Conservation (phyloP, 768 basidiomycete genomes). For the Lentinula aciculospora region DNA sequence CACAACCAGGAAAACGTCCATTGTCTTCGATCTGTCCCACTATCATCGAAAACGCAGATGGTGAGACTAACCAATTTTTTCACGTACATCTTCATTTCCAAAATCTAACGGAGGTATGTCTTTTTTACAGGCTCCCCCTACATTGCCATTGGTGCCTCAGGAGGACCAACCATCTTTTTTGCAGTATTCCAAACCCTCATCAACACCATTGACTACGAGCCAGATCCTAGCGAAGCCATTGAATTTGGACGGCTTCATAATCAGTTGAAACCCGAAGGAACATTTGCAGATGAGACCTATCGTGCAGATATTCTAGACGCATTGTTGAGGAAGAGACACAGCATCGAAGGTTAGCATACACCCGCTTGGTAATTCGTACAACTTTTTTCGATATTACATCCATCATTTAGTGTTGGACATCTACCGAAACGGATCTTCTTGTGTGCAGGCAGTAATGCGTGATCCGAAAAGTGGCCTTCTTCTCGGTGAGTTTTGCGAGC, state of each 20-base stretch:
- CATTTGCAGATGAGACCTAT: conserved; percentile 59
- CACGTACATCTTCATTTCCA: too few relatives aligned
- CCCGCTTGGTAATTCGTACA: too few relatives aligned
- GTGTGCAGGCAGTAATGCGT: too few relatives aligned
- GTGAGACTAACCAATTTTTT: conserved; percentile 15
- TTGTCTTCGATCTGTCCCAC: conserved; percentile 59
- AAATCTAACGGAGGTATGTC: too few relatives aligned
- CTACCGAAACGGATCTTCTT: too few relatives aligned
- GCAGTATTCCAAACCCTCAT: conserved; percentile 55
- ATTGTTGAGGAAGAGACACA: conserved; percentile 63
- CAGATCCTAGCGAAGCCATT: conserved; percentile 70
- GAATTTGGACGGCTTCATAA: conserved; percentile 83
- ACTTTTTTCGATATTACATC: too few relatives aligned
- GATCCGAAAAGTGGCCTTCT: too few relatives aligned
- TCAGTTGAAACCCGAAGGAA: conserved; percentile 65
- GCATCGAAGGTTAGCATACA: conserved; percentile 49
- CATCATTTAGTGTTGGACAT: too few relatives aligned
- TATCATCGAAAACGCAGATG: conserved; percentile 52
- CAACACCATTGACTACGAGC: conserved; percentile 50
- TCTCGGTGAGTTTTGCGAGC: too few relatives aligned
- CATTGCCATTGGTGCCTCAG: conserved; percentile 55
- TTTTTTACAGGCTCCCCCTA: conserved; percentile 29
- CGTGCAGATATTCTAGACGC: conserved; percentile 49
- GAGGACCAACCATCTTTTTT: conserved; percentile 59
- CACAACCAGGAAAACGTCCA: conserved; percentile 62